Evolutionary conservation across 768 basidiomycete species (phyloP).

Genomic region (Tulasnella sp.): DNA sequence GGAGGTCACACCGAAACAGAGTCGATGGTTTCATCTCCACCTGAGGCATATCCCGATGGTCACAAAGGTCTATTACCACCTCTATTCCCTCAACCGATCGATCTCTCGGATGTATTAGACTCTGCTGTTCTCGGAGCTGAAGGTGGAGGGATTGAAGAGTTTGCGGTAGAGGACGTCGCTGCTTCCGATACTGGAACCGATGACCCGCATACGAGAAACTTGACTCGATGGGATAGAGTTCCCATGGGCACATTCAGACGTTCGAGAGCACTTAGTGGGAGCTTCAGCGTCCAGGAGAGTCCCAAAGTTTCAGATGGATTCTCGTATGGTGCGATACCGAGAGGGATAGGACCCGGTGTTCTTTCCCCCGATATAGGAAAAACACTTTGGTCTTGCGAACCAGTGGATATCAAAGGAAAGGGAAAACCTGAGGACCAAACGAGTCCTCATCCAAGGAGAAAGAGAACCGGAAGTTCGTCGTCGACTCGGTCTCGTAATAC

Average conservation of each 20-base stretch:
- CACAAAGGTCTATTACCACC: not conserved
- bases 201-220: constrained; percentile 7
- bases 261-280: constrained; percentile 7
- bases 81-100: constrained; percentile 5
- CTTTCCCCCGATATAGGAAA: not conserved
- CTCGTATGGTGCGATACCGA: constrained; percentile 11
- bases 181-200: not conserved
- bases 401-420: not conserved
- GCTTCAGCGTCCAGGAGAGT: not conserved
- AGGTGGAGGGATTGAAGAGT: not conserved
- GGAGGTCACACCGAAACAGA: no score
- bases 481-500: not conserved
- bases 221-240: constrained; percentile 14
- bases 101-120: constrained; percentile 16
- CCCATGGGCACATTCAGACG: constrained; percentile 16
- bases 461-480: no score
- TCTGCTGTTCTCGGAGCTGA: constrained; percentile 13
- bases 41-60: no score
- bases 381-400: constrained; percentile 6
- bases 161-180: constrained; percentile 3
- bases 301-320: constrained; percentile 15
- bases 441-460: not conserved
- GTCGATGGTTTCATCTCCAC: no score
- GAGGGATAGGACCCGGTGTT: not conserved
- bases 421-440: not conserved